These are phyloP conservation scores for Penicillium polonicum DNA, from an alignment of 2,329 filamentous ascomycete species.

Conservation along the genomic window DNA sequence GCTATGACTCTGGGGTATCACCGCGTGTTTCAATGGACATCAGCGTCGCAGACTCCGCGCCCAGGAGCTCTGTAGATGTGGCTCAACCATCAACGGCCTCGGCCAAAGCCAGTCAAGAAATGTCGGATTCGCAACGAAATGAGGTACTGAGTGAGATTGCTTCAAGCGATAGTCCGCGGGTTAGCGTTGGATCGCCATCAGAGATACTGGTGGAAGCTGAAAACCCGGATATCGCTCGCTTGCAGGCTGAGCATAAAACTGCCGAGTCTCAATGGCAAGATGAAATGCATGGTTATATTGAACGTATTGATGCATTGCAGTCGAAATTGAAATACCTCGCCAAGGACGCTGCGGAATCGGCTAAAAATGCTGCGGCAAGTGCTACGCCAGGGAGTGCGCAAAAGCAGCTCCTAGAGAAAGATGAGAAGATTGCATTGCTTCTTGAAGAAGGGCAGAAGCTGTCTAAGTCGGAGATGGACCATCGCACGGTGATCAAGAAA, in stretches of 20 bases:
- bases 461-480: conserved; percentile 80
- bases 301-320: conserved; percentile 88
- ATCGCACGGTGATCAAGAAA: conserved; percentile 79
- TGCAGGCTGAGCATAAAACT: conserved; percentile 52
- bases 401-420: conserved; percentile 81
- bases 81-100: conserved; percentile 3
- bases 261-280: conserved; percentile 67
- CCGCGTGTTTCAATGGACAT: conserved; percentile 31
- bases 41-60: conserved; percentile 13
- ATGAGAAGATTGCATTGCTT: conserved; percentile 82
- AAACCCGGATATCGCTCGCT: conserved; percentile 48
- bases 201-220: conserved; percentile 31
- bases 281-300: conserved; percentile 78
- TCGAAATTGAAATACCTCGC: conserved; percentile 87
- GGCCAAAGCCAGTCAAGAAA: conserved; percentile 11
- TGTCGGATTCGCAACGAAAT: conserved; percentile 1
- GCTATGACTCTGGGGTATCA: conserved; percentile 29
- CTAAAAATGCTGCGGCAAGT: conserved; percentile 65
- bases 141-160: conserved; percentile 1
- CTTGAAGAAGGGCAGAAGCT: conserved; percentile 91
- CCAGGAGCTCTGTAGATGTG: conserved; percentile 13
- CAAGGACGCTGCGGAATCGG: conserved; percentile 72
- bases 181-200: conserved; percentile 17
- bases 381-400: conserved; percentile 66
- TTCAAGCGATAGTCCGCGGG: conserved; percentile 18